Conservation (phyloP, 2,329 filamentous ascomycete genomes). For the Metarhizium anisopliae region DNA sequence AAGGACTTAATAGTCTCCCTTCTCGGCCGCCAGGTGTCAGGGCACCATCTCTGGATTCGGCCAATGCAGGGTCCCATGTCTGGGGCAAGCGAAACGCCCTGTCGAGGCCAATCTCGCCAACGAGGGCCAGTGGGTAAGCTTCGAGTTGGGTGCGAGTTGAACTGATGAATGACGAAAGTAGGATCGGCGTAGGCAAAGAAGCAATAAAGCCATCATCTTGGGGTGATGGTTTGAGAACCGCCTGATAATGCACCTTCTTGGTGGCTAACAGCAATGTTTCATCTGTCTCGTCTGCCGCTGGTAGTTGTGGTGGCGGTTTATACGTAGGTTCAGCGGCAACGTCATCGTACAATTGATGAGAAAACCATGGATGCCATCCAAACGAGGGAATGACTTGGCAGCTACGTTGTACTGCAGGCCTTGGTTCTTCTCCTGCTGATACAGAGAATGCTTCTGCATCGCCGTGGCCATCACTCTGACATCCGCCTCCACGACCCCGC, state of each 20-base stretch:
- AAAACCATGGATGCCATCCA: constrained; percentile 85
- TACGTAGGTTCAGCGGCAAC: constrained; percentile 27
- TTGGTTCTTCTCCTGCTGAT: background rate
- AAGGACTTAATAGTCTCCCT: constrained; percentile 56
- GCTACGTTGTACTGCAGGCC: constrained; percentile 1
- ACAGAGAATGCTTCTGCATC: background rate
- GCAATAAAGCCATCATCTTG: constrained; percentile 33
- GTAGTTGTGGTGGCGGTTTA: constrained; percentile 8
- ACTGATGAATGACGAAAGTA: constrained; percentile 48
- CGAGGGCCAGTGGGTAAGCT: constrained; percentile 52
- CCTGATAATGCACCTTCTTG: constrained; percentile 52
- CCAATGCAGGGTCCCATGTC: constrained; percentile 34
- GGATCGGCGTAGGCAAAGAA: constrained; percentile 48
- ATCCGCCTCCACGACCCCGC: background rate
- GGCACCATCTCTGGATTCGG: constrained; percentile 16
- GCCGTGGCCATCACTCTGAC: background rate
- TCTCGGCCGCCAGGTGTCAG: constrained; percentile 64
- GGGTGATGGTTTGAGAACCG: constrained; percentile 51
- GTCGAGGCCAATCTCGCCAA: constrained; percentile 74
- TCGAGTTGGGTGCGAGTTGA: constrained; percentile 47
- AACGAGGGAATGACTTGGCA: constrained; percentile 55
- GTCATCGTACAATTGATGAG: constrained; percentile 65
- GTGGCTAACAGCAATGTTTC: constrained; percentile 19
- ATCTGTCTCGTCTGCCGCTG: constrained; percentile 8
- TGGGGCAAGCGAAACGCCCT: constrained; percentile 66